Conservation (phyloP, 2,329 filamentous ascomycete species). For the Fusarium stilboides region DNA sequence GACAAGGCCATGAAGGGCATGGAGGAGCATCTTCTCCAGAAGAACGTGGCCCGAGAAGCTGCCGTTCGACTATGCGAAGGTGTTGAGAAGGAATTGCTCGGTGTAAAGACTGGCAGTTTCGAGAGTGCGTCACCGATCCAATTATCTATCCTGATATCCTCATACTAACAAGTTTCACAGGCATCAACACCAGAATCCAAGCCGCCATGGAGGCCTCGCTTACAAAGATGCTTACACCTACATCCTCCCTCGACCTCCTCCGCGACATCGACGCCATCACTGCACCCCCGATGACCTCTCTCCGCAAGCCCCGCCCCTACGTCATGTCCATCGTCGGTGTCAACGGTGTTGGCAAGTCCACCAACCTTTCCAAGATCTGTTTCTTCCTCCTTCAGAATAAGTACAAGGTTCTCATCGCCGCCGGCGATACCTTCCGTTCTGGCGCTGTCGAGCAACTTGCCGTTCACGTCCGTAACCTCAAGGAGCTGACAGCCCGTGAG, state of each 20-base stretch:
- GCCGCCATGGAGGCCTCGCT: slow-evolving; percentile 93
- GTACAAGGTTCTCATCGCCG: slow-evolving; percentile 93
- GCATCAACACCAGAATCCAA: slow-evolving; percentile 85
- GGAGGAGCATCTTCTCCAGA: slow-evolving; percentile 93
- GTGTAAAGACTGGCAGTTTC: slow-evolving; percentile 92
- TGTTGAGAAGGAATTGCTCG: slow-evolving; percentile 90
- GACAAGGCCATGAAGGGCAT: slow-evolving; percentile 95
- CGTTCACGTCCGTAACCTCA: slow-evolving; percentile 94
- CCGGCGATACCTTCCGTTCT: slow-evolving; percentile 96
- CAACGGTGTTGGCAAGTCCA: slow-evolving; percentile 98
- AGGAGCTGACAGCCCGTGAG: slow-evolving; percentile 88
- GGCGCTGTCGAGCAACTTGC: slow-evolving; percentile 97
- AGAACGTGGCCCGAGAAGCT: slow-evolving; percentile 96
- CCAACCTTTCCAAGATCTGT: slow-evolving; percentile 97
- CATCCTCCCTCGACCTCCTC: slow-evolving; percentile 92
- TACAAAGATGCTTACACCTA: slow-evolving; percentile 95
- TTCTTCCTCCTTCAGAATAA: slow-evolving; percentile 98
- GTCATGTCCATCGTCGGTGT: slow-evolving; percentile 99
- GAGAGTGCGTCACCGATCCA: slow-evolving; percentile 69
- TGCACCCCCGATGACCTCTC: slow-evolving; percentile 74
- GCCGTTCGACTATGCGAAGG: slow-evolving; percentile 91
- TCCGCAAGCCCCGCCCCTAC: slow-evolving; percentile 82
- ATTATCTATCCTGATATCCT: background rate
- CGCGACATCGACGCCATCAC: slow-evolving; percentile 90
- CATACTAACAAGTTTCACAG: slow-evolving; percentile 53